A percentile compares a stretch with the other conserved stretches of the same genome.
These are phyloP conservation scores for Adansonia madagascariensis DNA, from an alignment of 441 rosid genomes.

Conservation along the genomic window DNA sequence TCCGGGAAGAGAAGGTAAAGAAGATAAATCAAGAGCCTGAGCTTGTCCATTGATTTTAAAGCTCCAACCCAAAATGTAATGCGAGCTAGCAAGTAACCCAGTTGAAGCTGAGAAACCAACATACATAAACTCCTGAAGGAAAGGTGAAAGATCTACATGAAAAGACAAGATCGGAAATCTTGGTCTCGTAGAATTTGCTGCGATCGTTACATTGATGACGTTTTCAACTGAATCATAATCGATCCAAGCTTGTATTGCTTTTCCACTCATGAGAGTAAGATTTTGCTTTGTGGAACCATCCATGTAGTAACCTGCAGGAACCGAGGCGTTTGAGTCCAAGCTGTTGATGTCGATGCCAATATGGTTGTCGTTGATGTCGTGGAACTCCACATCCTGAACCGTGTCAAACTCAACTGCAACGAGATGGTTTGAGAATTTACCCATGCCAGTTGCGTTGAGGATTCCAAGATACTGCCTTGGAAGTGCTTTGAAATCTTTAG, in stretches of 20 bases:
- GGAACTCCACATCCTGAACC: constrained; percentile 66
- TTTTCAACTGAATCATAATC: constrained; percentile 58
- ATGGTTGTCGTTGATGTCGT: constrained; percentile 70
- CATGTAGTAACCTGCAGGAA: constrained; percentile 43
- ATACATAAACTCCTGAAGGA: constrained; percentile 53
- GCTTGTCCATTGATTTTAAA: constrained; percentile 52
- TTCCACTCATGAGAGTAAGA: constrained; percentile 63
- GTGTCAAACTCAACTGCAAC: constrained; percentile 84
- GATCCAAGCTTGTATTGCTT: constrained; percentile 63
- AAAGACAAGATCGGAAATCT: constrained; percentile 50
- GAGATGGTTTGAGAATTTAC: constrained; percentile 55
- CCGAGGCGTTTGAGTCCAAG: constrained; percentile 50
- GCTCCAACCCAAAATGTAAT: constrained; percentile 78
- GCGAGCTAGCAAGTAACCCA: constrained; percentile 68
- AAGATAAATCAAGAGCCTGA: constrained; percentile 51
- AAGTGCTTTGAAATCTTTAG: constrained; percentile 39
- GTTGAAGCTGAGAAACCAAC: constrained; percentile 87
- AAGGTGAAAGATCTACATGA: constrained; percentile 52
- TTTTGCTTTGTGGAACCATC: constrained; percentile 37
- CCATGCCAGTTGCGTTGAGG: constrained; percentile 55
- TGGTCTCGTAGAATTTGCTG: constrained; percentile 63
- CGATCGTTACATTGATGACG: constrained; percentile 55
- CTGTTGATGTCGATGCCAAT: constrained; percentile 76
- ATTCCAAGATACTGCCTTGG: constrained; percentile 83
- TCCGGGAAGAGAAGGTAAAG: constrained; percentile 58